These are phyloP conservation scores for Rhytidiadelphus loreus DNA, from an alignment of 225 moss, liverwort and hornwort species.

Conservation along the genomic window DNA sequence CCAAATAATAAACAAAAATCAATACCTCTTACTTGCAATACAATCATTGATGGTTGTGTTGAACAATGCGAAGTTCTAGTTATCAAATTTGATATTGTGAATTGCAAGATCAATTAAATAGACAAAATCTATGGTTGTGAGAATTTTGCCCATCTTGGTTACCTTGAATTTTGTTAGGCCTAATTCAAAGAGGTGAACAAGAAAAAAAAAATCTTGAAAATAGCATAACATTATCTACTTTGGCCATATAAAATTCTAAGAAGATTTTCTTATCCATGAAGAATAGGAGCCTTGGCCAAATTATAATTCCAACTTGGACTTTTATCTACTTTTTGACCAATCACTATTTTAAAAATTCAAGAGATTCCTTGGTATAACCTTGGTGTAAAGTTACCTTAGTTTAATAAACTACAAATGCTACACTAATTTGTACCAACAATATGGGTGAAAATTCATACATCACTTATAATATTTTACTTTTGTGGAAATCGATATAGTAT, in stretches of 20 bases:
- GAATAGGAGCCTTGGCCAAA: not conserved
- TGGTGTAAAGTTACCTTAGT: too few relatives aligned
- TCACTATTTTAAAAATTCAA: not conserved
- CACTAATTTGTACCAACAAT: too few relatives aligned
- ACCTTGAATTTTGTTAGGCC: not conserved
- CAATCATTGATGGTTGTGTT: accelerated
- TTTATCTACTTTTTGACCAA: not conserved
- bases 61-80: not conserved
- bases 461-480: too few relatives aligned
- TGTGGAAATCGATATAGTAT: too few relatives aligned
- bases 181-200: accelerated
- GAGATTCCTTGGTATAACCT: accelerated
- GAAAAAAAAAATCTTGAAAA: not conserved
- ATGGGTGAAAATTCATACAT: too few relatives aligned
- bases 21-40: not conserved
- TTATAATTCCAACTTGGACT: too few relatives aligned
- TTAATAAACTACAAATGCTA: too few relatives aligned
- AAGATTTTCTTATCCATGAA: not conserved
- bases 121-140: not conserved
- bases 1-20: accelerated
- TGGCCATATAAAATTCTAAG: not conserved
- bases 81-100: not conserved
- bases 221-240: not conserved
- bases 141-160: not conserved
- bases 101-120: too few relatives aligned